phyloP scores from a whole-genome alignment of 2,329 filamentous ascomycete genomes.

The Rosellinia necatrix region DNA sequence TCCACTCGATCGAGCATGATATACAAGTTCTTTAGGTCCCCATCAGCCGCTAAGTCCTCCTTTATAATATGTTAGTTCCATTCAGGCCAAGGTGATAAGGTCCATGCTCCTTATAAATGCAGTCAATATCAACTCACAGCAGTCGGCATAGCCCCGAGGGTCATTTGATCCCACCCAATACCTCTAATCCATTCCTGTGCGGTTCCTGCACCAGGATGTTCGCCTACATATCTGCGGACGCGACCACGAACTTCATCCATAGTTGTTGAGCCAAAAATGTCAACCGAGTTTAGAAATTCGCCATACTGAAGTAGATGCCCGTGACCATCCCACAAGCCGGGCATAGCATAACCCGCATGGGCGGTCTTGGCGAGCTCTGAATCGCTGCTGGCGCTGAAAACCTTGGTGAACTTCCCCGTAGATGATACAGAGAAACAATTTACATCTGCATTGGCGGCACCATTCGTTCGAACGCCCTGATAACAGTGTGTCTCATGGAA shows the following conservation, averaged over 20 bases:
- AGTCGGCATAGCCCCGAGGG: slow-evolving; percentile 67
- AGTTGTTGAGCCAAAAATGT: slow-evolving; percentile 63
- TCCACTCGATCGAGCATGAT: slow-evolving; percentile 74
- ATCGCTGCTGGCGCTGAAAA: slow-evolving; percentile 47
- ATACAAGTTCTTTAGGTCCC: slow-evolving; percentile 58
- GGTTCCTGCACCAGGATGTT: slow-evolving; percentile 57
- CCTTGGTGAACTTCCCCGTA: slow-evolving; percentile 55
- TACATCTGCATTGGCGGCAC: slow-evolving; percentile 43
- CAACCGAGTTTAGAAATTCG: slow-evolving; percentile 68
- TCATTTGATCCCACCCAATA: slow-evolving; percentile 72
- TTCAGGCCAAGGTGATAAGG: slow-evolving; percentile 29
- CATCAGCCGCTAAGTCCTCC: slow-evolving; percentile 60
- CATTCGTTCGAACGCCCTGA: slow-evolving; percentile 49
- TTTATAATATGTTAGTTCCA: slow-evolving; percentile 35
- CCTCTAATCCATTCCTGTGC: slow-evolving; percentile 66
- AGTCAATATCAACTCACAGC: slow-evolving; percentile 51
- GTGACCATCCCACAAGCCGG: slow-evolving; percentile 73
- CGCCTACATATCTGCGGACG: slow-evolving; percentile 55
- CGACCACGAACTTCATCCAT: slow-evolving; percentile 59
- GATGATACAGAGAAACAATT: slow-evolving; percentile 60
- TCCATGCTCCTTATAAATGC: slow-evolving; percentile 14
- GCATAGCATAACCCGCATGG: slow-evolving; percentile 60
- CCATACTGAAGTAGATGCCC: slow-evolving; percentile 70
- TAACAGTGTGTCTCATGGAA: slow-evolving; percentile 49
- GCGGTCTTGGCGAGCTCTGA: slow-evolving; percentile 39